These are phyloP conservation scores for Zelonia costaricensis DNA, from an alignment of 208 protist species.

Conservation along the genomic window DNA sequence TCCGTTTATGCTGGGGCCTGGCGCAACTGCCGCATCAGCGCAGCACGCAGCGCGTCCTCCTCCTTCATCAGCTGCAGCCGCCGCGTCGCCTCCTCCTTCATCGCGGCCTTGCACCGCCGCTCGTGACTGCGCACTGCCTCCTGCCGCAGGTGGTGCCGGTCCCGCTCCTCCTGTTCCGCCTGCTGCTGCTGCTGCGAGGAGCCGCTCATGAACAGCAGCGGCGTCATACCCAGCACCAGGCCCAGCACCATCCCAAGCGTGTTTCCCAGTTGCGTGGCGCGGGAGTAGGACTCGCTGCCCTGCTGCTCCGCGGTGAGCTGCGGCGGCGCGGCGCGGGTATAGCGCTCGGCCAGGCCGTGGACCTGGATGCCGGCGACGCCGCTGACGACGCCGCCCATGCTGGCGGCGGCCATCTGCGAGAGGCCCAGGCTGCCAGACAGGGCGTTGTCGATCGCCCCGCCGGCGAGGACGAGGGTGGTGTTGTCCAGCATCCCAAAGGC, in stretches of 20 bases:
- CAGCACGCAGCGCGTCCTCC: constrained; percentile 4
- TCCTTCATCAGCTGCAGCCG: constrained; percentile 22
- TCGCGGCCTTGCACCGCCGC: constrained; percentile 18
- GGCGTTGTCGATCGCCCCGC: constrained; percentile 77
- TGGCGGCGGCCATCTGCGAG: constrained; percentile 77
- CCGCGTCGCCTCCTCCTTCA: constrained; percentile 23
- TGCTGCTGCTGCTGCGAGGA: constrained; percentile 28
- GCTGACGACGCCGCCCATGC: constrained; percentile 79
- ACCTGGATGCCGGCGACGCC: constrained; percentile 87
- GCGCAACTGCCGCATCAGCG: neutral
- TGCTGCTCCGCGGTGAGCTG: constrained; percentile 60
- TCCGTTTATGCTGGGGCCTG: no score
- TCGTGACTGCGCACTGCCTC: constrained; percentile 37
- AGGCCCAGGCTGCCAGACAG: constrained; percentile 61
- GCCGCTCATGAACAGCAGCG: constrained; percentile 62
- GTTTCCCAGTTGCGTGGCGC: constrained; percentile 55
- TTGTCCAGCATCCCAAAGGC: constrained; percentile 91
- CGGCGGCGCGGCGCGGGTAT: constrained; percentile 54
- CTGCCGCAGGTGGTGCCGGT: constrained; percentile 23
- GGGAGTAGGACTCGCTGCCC: constrained; percentile 28
- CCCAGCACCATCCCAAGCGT: constrained; percentile 83
- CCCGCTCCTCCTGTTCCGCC: constrained; percentile 29
- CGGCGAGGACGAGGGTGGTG: constrained; percentile 70
- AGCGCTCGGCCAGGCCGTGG: constrained; percentile 83
- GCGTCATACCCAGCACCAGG: constrained; percentile 73